A percentile compares a stretch with the other conserved stretches of the same genome.
Evolutionary conservation across 129 eudicot genomes (phyloP).

Genomic region (Deinandra increscens): DNA sequence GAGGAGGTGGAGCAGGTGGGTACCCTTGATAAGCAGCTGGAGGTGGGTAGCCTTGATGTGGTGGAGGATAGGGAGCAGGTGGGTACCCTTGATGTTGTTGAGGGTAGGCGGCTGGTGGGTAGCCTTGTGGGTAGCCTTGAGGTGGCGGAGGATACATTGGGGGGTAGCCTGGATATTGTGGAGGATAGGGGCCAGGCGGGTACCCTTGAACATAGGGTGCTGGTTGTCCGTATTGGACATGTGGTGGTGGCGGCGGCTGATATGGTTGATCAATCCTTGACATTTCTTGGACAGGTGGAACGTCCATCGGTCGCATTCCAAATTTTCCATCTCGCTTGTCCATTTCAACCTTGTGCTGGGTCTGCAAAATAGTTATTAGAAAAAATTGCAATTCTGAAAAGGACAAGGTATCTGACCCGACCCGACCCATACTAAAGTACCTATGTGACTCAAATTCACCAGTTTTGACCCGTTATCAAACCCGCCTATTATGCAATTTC

Average conservation of each 20-base stretch:
- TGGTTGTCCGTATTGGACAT: conserved; percentile 30
- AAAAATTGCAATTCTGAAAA: neutral
- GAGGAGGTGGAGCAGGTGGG: conserved; percentile 29
- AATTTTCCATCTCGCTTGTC: conserved; percentile 93
- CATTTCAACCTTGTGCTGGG: conserved; percentile 97
- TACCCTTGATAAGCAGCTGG: conserved; percentile 23
- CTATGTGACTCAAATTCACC: neutral
- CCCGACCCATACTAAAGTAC: neutral
- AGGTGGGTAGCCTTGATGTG: conserved; percentile 29
- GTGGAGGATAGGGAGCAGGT: conserved; percentile 31
- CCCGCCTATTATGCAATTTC: neutral
- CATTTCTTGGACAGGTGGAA: conserved; percentile 81
- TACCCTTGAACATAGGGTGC: conserved; percentile 41
- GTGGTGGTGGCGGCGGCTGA: conserved; percentile 28
- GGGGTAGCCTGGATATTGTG: conserved; percentile 43
- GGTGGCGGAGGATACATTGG: conserved; percentile 39
- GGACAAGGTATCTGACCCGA: neutral
- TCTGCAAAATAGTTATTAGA: conserved; percentile 35
- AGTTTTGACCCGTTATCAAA: neutral
- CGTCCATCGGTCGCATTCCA: conserved; percentile 68
- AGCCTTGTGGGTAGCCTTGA: conserved; percentile 40
- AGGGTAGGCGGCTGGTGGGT: conserved; percentile 25
- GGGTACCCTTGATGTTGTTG: conserved; percentile 24
- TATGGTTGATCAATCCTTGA: conserved; percentile 82
- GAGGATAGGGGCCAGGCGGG: conserved; percentile 38